These are phyloP conservation scores for Talaromyces rugulosus DNA, from an alignment of 2,329 filamentous ascomycete species.

Conservation along the genomic window DNA sequence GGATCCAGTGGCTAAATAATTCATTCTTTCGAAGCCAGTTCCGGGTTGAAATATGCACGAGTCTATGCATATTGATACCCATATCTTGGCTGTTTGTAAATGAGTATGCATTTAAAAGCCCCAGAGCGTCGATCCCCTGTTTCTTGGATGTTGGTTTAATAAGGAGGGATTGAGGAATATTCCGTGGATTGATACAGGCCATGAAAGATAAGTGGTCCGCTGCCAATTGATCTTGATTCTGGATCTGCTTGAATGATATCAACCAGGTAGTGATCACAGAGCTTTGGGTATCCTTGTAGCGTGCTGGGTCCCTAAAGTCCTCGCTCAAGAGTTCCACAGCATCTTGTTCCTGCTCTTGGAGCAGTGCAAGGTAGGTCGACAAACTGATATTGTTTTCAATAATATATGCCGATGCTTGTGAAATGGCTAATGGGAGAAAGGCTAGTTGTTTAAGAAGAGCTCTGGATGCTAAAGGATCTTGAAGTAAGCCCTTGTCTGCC, in stretches of 20 bases:
- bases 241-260: slow-evolving; percentile 27
- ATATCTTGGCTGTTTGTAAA: slow-evolving; percentile 20
- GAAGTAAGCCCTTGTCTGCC: neutral
- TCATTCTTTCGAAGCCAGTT: slow-evolving; percentile 21
- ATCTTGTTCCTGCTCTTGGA: slow-evolving; percentile 22
- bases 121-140: slow-evolving; percentile 25
- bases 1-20: slow-evolving; percentile 2
- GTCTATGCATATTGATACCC: slow-evolving; percentile 22
- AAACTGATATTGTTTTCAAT: slow-evolving; percentile 14
- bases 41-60: slow-evolving; percentile 26
- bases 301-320: slow-evolving; percentile 28
- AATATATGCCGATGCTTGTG: slow-evolving; percentile 21
- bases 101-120: slow-evolving; percentile 8
- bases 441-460: slow-evolving; percentile 17
- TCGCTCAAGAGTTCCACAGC: slow-evolving; percentile 28
- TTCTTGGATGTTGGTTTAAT: slow-evolving; percentile 17
- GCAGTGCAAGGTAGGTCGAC: slow-evolving; percentile 15
- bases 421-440: slow-evolving; percentile 23
- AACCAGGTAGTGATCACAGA: slow-evolving; percentile 34
- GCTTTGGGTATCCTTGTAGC: slow-evolving; percentile 27
- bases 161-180: slow-evolving; percentile 32
- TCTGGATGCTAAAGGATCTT: slow-evolving; percentile 2
- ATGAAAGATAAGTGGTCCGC: slow-evolving; percentile 33
- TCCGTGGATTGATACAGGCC: slow-evolving; percentile 26
- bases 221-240: slow-evolving; percentile 25